A percentile compares a stretch with the other conserved stretches of the same genome.
These are phyloP conservation scores for Fusarium camptoceras DNA, from an alignment of 2,329 filamentous ascomycete species.

Conservation along the genomic window DNA sequence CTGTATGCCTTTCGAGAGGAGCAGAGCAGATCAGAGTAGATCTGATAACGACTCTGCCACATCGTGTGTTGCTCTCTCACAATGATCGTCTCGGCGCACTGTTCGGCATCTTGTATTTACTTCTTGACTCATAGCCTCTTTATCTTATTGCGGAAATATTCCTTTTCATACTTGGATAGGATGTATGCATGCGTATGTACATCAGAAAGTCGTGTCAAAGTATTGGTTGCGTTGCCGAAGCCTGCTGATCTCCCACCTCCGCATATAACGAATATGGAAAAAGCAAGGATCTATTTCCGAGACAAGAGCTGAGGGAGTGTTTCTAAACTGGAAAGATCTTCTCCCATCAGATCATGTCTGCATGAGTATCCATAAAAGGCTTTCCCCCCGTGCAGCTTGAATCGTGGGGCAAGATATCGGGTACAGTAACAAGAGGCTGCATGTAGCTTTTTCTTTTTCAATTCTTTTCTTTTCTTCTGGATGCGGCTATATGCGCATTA, in stretches of 20 bases:
- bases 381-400: not conserved
- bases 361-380: not conserved
- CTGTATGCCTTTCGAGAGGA: not conserved
- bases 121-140: not conserved
- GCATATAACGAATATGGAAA: not conserved
- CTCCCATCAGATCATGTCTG: not conserved
- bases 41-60: not conserved
- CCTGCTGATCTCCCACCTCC: not conserved
- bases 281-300: not conserved
- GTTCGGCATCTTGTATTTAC: not conserved
- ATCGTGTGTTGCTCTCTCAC: not conserved
- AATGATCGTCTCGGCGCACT: not conserved
- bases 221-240: not conserved
- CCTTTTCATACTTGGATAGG: not conserved
- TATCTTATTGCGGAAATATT: not conserved
- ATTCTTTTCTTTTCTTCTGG: too few species aligned
- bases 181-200: not conserved
- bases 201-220: not conserved
- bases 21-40: not conserved
- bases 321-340: not conserved
- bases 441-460: too few species aligned
- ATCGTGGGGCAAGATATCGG: not conserved
- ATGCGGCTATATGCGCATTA: not conserved
- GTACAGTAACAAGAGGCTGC: not conserved
- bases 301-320: not conserved